Conservation (phyloP, 768 basidiomycete genomes). For the Macrolepiota fuliginosa region DNA sequence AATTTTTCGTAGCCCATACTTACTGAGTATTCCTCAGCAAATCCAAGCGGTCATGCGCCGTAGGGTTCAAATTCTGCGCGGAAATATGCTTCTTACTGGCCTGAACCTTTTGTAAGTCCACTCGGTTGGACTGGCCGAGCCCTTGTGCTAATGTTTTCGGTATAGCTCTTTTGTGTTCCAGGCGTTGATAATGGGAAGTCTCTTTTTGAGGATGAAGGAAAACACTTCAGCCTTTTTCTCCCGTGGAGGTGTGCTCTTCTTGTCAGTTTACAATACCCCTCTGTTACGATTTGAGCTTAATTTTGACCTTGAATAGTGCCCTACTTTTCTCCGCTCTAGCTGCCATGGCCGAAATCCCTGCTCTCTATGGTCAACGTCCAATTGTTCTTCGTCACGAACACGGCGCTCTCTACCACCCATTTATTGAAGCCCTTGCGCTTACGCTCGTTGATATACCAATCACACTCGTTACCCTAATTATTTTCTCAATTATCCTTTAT, state of each 20-base stretch:
- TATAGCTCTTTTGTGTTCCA: constrained; percentile 52
- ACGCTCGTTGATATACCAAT: constrained; percentile 64
- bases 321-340: constrained; percentile 58
- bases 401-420: constrained; percentile 53
- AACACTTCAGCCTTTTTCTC: constrained; percentile 66
- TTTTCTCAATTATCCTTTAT: constrained; percentile 54
- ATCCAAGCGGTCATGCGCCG: constrained; percentile 42
- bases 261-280: constrained; percentile 36
- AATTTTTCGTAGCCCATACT: constrained; percentile 34
- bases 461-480: constrained; percentile 37
- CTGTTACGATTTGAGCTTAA: background rate
- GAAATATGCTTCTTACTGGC: constrained; percentile 35
- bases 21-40: constrained; percentile 44
- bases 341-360: constrained; percentile 63
- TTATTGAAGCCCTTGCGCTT: constrained; percentile 42
- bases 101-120: constrained; percentile 30
- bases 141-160: background rate
- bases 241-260: constrained; percentile 78
- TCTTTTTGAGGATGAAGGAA: constrained; percentile 57
- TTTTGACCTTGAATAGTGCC: constrained; percentile 31
- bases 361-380: constrained; percentile 57
- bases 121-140: background rate
- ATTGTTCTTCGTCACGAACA: constrained; percentile 57
- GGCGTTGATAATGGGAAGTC: constrained; percentile 53
- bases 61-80: constrained; percentile 41